Conservation (phyloP, 495 filamentous ascomycete genomes). For the Talaromyces wortmannii region DNA sequence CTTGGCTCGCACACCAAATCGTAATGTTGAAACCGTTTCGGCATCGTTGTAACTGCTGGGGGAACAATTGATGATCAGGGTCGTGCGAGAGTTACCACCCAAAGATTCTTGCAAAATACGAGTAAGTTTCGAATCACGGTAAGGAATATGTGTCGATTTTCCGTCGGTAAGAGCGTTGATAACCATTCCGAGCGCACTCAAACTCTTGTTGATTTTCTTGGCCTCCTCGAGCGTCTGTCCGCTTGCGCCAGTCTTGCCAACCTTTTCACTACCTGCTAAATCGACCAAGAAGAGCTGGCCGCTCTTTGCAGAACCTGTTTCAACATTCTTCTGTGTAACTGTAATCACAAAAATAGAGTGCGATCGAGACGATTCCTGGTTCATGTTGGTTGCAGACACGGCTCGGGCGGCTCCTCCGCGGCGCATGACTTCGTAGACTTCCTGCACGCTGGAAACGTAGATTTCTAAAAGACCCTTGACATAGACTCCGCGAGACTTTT, state of each 20-base stretch:
- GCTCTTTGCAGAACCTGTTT: conserved; percentile 93
- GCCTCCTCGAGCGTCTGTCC: conserved; percentile 97
- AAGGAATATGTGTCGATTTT: conserved; percentile 95
- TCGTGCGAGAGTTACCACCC: conserved; percentile 95
- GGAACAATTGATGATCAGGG: conserved; percentile 96
- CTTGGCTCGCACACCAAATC: conserved; percentile 96
- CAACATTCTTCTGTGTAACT: conserved; percentile 95
- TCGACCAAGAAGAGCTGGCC: conserved; percentile 96
- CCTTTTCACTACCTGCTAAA: conserved; percentile 96
- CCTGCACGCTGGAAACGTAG: conserved; percentile 90
- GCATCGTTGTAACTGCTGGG: conserved; percentile 97
- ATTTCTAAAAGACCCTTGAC: conserved; percentile 94
- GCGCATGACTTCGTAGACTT: conserved; percentile 97
- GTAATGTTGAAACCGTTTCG: conserved; percentile 87
- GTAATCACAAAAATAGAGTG: conserved; percentile 98
- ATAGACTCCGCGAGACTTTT: conserved; percentile 93
- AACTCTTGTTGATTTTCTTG: conserved; percentile 99
- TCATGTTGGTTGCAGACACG: conserved; percentile 99
- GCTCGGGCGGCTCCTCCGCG: conserved; percentile 82
- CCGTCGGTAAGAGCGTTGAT: conserved; percentile 97
- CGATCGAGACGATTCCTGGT: conserved; percentile 95
- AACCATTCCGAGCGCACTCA: conserved; percentile 97
- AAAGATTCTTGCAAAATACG: conserved; percentile 94
- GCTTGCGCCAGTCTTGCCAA: conserved; percentile 96
- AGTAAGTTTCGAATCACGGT: conserved; percentile 96